Evolutionary conservation across 2,329 filamentous ascomycete genomes (phyloP).

Genomic region (Aureobasidium sp.): DNA sequence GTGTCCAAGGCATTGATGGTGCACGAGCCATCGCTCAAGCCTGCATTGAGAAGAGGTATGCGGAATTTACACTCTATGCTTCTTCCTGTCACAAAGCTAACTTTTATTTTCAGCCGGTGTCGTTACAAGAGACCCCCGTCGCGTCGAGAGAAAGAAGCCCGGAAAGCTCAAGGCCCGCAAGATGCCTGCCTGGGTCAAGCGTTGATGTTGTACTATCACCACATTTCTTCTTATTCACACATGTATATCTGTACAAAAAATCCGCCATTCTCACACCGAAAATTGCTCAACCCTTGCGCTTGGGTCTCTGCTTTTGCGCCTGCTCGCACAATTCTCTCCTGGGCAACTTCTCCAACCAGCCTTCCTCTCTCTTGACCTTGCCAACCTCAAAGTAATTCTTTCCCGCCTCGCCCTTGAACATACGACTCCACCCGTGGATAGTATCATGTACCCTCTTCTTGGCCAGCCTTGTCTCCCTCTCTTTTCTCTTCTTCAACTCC

Average conservation of each 20-base stretch:
- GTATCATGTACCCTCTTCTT: conserved; percentile 57
- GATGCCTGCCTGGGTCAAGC: conserved; percentile 97
- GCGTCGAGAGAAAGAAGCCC: conserved; percentile 96
- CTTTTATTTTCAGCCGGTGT: conserved; percentile 63
- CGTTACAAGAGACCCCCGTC: conserved; percentile 82
- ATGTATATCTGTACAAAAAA: conserved; percentile 14
- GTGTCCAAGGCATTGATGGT: conserved; percentile 80
- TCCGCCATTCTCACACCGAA: neutral
- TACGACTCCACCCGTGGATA: conserved; percentile 72
- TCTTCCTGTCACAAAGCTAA: conserved; percentile 36
- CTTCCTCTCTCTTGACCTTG: conserved; percentile 55
- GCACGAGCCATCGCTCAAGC: conserved; percentile 89
- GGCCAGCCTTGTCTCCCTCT: conserved; percentile 60
- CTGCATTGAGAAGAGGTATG: conserved; percentile 80
- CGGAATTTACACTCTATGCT: conserved; percentile 19
- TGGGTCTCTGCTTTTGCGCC: conserved; percentile 62
- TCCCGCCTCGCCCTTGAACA: conserved; percentile 61
- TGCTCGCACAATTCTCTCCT: conserved; percentile 60
- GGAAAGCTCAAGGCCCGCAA: conserved; percentile 95
- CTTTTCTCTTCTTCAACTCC: conserved; percentile 46
- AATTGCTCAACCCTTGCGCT: conserved; percentile 23
- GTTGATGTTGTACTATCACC: conserved; percentile 32
- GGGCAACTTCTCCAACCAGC: conserved; percentile 53
- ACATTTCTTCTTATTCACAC: neutral
- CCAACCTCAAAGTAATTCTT: conserved; percentile 79